Conservation (phyloP, 2,329 filamentous ascomycete species). For the Penicillium sp. region DNA sequence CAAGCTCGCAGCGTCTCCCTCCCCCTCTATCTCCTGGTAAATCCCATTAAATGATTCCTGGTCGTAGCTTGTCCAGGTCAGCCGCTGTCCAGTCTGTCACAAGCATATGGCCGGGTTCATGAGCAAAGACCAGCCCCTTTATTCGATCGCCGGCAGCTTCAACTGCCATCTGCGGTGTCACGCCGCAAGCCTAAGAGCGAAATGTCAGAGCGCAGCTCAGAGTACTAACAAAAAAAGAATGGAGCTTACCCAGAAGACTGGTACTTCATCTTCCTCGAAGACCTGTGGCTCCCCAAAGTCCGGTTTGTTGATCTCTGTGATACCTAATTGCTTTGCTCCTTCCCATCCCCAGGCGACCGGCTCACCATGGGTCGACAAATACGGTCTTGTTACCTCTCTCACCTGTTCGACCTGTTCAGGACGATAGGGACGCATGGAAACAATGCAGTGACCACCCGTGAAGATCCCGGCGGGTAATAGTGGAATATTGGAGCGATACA, state of each 20-base stretch:
- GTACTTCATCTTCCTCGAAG: slow-evolving; percentile 46
- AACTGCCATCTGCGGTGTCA: slow-evolving; percentile 70
- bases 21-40: not conserved
- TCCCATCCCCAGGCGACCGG: slow-evolving; percentile 71
- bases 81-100: slow-evolving; percentile 59
- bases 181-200: slow-evolving; percentile 68
- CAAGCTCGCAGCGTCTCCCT: not conserved
- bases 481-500: slow-evolving; percentile 65
- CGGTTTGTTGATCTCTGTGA: slow-evolving; percentile 58
- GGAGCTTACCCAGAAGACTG: slow-evolving; percentile 40
- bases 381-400: slow-evolving; percentile 61
- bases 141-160: slow-evolving; percentile 57
- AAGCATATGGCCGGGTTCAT: slow-evolving; percentile 68
- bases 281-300: slow-evolving; percentile 63
- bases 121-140: slow-evolving; percentile 64
- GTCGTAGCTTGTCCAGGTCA: slow-evolving; percentile 40
- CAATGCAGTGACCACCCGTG: slow-evolving; percentile 60
- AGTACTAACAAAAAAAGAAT: slow-evolving; percentile 28
- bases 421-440: slow-evolving; percentile 68
- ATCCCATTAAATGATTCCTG: slow-evolving; percentile 9
- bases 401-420: slow-evolving; percentile 58
- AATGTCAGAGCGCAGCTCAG: slow-evolving; percentile 57
- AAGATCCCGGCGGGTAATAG: slow-evolving; percentile 66
- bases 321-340: slow-evolving; percentile 58
- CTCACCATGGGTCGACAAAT: slow-evolving; percentile 66